Evolutionary conservation across 2,329 filamentous ascomycete species (phyloP).

Genomic region (Pseudomassariella vexata): DNA sequence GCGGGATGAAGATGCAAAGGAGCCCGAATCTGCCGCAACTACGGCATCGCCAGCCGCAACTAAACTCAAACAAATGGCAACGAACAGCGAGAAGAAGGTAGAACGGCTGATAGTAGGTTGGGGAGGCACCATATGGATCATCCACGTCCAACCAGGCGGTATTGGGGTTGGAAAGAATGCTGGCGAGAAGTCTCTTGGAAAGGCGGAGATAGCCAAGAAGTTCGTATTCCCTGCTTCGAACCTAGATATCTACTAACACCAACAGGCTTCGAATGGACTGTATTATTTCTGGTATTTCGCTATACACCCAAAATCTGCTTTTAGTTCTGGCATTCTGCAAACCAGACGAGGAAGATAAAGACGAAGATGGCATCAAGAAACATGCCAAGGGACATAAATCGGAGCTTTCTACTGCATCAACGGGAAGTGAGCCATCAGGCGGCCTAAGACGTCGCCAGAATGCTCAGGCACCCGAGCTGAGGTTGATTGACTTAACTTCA

Average conservation of each 20-base stretch:
- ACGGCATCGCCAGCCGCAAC: slow-evolving; percentile 37
- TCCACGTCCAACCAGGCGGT: slow-evolving; percentile 80
- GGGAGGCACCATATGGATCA: slow-evolving; percentile 94
- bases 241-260: slow-evolving; percentile 19
- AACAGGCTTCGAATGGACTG: slow-evolving; percentile 86
- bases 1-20: slow-evolving; percentile 53
- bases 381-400: slow-evolving; percentile 30
- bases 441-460: slow-evolving; percentile 68
- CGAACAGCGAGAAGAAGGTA: slow-evolving; percentile 40
- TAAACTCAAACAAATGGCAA: slow-evolving; percentile 42
- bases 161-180: slow-evolving; percentile 59
- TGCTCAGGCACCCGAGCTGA: slow-evolving; percentile 79
- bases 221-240: slow-evolving; percentile 39
- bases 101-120: slow-evolving; percentile 90
- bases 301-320: slow-evolving; percentile 89
- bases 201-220: slow-evolving; percentile 89
- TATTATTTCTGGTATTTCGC: slow-evolving; percentile 91
- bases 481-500: slow-evolving; percentile 82
- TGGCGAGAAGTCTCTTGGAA: slow-evolving; percentile 67
- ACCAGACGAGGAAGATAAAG: slow-evolving; percentile 60
- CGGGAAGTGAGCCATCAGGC: slow-evolving; percentile 53
- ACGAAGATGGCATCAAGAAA: slow-evolving; percentile 28
- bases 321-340: slow-evolving; percentile 88
- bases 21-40: slow-evolving; percentile 23
- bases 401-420: slow-evolving; percentile 39